These are phyloP conservation scores for Jamesozyma gamospora DNA, from an alignment of 805 yeast species.

Conservation along the genomic window DNA sequence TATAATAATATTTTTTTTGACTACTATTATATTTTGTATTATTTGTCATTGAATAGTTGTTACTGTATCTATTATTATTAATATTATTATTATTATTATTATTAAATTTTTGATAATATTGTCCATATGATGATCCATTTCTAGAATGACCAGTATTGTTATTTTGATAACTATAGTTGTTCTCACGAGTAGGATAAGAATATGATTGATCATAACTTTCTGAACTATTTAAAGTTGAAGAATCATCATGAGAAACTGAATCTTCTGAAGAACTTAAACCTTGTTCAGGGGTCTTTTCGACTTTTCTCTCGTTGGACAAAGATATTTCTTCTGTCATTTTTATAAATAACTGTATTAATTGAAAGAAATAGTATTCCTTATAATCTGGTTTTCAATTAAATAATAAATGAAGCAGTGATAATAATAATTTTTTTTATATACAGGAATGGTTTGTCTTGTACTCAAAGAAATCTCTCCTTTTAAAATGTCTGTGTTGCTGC, in stretches of 20 bases:
- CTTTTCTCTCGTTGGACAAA: not conserved
- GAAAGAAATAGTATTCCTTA: no score
- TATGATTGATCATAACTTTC: not conserved
- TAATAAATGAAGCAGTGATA: no score
- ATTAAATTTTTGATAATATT: not conserved
- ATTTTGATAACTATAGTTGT: not conserved
- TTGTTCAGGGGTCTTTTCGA: not conserved
- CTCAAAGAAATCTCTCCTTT: no score
- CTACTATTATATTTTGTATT: not conserved
- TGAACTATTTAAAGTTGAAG: not conserved
- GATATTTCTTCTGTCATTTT: not conserved
- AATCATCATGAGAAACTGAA: not conserved
- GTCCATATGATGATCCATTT: not conserved
- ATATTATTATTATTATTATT: not conserved
- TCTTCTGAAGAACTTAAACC: not conserved
- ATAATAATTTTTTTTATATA: no score
- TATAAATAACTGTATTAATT: no score
- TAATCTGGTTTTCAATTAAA: no score
- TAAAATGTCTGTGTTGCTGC: no score
- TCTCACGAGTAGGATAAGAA: not conserved
- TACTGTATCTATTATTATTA: constrained; percentile 3
- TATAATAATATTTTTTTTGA: not conserved
- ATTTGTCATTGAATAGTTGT: not conserved
- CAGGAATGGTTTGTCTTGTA: no score
- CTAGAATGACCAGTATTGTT: not conserved